A percentile compares a stretch with the other conserved stretches of the same genome.
Conservation (phyloP, 2,329 filamentous ascomycete species). For the Trichoderma atrobrunneum region DNA sequence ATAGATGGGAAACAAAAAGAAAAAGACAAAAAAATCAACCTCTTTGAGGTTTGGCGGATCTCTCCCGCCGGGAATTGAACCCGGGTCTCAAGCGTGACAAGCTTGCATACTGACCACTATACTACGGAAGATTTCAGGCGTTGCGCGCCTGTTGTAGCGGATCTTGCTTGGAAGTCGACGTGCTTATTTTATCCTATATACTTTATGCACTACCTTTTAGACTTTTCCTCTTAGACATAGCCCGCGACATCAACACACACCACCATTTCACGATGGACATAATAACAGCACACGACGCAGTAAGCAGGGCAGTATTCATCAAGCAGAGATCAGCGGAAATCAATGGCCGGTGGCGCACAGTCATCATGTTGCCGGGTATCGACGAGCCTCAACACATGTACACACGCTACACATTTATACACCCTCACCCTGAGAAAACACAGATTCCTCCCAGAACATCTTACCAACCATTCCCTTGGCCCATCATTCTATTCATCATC, state of each 20-base stretch:
- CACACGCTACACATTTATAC: conserved; percentile 17
- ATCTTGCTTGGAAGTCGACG: neutral
- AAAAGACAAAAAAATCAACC: conserved; percentile 13
- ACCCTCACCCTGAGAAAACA: neutral
- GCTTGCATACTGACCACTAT: conserved; percentile 27
- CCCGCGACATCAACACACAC: no score
- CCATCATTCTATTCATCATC: conserved; percentile 13
- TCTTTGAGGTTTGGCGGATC: conserved; percentile 14
- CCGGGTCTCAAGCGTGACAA: conserved; percentile 27
- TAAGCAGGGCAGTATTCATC: neutral
- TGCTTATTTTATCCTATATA: neutral
- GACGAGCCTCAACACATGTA: conserved; percentile 27
- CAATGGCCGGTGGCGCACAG: neutral
- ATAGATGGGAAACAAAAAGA: neutral
- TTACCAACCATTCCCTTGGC: neutral
- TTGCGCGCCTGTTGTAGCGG: conserved; percentile 19
- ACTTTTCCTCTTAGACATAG: neutral
- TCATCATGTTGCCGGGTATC: conserved; percentile 33
- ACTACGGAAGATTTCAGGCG: conserved; percentile 24
- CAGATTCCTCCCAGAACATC: neutral
- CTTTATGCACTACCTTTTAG: no score
- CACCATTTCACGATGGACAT: neutral
- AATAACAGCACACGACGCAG: neutral
- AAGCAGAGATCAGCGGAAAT: neutral
- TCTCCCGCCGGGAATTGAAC: conserved; percentile 27